Conservation (phyloP, 306 rosid genomes). For the Prunus mira region DNA sequence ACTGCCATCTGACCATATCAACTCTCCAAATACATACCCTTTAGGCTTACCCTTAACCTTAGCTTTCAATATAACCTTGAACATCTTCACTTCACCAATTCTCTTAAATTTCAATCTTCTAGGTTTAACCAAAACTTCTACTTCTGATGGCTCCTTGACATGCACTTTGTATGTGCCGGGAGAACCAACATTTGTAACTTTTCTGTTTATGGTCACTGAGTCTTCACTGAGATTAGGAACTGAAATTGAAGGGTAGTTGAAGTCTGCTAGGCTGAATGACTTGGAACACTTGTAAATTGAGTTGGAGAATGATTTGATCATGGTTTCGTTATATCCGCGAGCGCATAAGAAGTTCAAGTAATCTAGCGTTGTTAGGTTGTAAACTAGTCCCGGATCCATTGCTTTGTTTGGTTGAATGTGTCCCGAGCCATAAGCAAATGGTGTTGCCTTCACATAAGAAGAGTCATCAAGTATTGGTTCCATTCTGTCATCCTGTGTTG, state of each 20-base stretch:
- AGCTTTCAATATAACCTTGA: conserved; percentile 23
- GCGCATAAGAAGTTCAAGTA: conserved; percentile 59
- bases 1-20: conserved; percentile 43
- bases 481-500: conserved; percentile 15
- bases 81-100: conserved; percentile 47
- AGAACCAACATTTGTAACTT: conserved; percentile 50
- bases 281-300: conserved; percentile 32
- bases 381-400: conserved; percentile 59
- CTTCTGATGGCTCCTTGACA: conserved; percentile 30
- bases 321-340: conserved; percentile 35
- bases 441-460: conserved; percentile 25
- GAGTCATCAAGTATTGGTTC: conserved; percentile 14
- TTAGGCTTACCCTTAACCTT: neutral
- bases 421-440: conserved; percentile 56
- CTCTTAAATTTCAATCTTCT: conserved; percentile 20
- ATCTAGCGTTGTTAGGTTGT: conserved; percentile 37
- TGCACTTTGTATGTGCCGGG: conserved; percentile 35
- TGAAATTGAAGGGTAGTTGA: conserved; percentile 67
- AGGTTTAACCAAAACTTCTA: conserved; percentile 39
- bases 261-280: conserved; percentile 32
- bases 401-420: conserved; percentile 54
- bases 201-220: conserved; percentile 33
- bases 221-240: conserved; percentile 3
- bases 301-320: conserved; percentile 20
- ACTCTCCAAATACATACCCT: conserved; percentile 27